Conservation (phyloP, 129 eudicot genomes). For the Tanacetum coccineum region DNA sequence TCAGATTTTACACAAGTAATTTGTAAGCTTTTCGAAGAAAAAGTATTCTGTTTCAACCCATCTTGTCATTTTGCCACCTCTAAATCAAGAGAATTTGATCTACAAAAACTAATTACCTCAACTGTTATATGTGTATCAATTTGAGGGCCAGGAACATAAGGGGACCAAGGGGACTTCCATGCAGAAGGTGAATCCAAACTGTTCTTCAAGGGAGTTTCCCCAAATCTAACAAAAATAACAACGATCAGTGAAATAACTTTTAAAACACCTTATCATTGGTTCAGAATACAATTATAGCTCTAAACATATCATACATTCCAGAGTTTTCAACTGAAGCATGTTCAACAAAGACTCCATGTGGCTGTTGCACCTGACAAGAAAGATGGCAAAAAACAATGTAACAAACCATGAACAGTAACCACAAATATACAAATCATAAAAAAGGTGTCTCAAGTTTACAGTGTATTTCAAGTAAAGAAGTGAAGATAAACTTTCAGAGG, state of each 20-base stretch:
- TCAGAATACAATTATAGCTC: not conserved
- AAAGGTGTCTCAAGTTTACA: too few relatives aligned
- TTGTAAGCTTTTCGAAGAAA: too few relatives aligned
- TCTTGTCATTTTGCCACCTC: too few relatives aligned
- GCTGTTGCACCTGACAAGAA: conserved; percentile 22
- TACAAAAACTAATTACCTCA: conserved; percentile 39
- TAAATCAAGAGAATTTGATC: not conserved
- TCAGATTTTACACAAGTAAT: too few relatives aligned
- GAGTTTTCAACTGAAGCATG: conserved; percentile 39
- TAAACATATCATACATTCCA: conserved; percentile 51
- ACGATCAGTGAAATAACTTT: not conserved
- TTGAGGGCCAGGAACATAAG: conserved; percentile 60
- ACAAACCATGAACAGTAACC: too few relatives aligned
- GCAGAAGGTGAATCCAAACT: conserved; percentile 83
- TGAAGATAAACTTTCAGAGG: too few relatives aligned
- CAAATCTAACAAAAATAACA: conserved; percentile 37
- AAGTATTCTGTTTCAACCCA: too few relatives aligned
- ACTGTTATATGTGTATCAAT: conserved; percentile 73
- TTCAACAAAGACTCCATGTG: conserved; percentile 41
- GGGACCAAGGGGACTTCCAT: conserved; percentile 88
- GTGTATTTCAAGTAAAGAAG: too few relatives aligned
- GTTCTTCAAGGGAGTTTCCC: conserved; percentile 62
- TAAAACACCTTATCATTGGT: not conserved
- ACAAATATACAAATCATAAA: too few relatives aligned
- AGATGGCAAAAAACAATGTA: too few relatives aligned